Base-by-base conservation (phyloP, 768 basidiomycete genomes). In the Podaxis mareebaensis region DNA sequence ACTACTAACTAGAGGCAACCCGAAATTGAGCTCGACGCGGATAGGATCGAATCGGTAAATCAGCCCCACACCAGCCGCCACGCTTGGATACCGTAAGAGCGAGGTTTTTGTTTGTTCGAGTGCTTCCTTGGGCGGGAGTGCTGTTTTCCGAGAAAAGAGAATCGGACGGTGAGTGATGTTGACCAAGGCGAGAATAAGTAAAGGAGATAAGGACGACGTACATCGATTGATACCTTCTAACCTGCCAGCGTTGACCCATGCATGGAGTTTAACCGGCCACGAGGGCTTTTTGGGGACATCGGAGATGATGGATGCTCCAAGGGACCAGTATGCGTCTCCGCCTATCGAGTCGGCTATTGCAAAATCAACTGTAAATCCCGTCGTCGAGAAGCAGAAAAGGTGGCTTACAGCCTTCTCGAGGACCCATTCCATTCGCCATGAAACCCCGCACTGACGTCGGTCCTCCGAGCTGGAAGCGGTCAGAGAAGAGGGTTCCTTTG, bases 391-490 rank as follows among this genome's bases (percentile, higher is more conserved):
- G 17, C 12, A 24, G 11, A 59, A 28, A 24, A 13, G 11, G 28
- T 2, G 17, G 22, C 85, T 66, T 68, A 93, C 93, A 70, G 17
- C 86, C 84, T 65, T 95, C 93, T 22, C 81, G 82, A 0, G 91
- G 89, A 4, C 95, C 95, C 77, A 97, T 79, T 3, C 87, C 80
- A 69, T 92, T 93, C 5, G 81, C 78, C 49, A 82, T 82, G 76
- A 96, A 30, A 56, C 86, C 84, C 4, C 97, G 81, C 0, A 99
- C 81, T 58, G 87, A 93, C 6, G 89, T 85, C 0, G 97, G 95
- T 0, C 97, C 97, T 26, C 97, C 97, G 0, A 98, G 82, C 67
- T 96, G 95, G 73, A 95, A 95, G 4, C 95, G 86, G 75, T 99
- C 97, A 1, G 87, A 82, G 68, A 93, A 90, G 24, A 87, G 81